These are phyloP conservation scores for Smittium mucronatum DNA, from an alignment of 371 early-diverging fungal genomes.

Conservation along the genomic window DNA sequence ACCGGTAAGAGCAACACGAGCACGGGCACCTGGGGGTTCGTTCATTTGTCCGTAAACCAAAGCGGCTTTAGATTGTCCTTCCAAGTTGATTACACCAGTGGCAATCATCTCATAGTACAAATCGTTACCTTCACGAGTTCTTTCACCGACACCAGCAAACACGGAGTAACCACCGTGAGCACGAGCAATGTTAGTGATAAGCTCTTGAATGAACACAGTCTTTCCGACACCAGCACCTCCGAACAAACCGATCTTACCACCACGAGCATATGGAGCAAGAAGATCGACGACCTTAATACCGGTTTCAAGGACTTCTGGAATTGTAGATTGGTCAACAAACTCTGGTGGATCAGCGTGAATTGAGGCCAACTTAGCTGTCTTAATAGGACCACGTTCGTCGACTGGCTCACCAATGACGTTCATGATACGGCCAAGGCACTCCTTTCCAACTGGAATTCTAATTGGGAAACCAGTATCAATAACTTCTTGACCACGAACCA, in stretches of 20 bases:
- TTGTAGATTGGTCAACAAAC: slow-evolving; percentile 92
- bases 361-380: slow-evolving; percentile 67
- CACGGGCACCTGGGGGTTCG: slow-evolving; percentile 99
- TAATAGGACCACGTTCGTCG: slow-evolving; percentile 95
- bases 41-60: slow-evolving; percentile 98
- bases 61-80: slow-evolving; percentile 89
- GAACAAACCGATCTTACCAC: slow-evolving; percentile 97
- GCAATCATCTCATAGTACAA: slow-evolving; percentile 95
- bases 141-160: slow-evolving; percentile 94
- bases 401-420: slow-evolving; percentile 98
- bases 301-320: slow-evolving; percentile 91
- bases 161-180: slow-evolving; percentile 97
- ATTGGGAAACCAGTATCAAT: slow-evolving; percentile 91
- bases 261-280: slow-evolving; percentile 93
- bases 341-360: slow-evolving; percentile 91
- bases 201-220: slow-evolving; percentile 95
- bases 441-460: slow-evolving; percentile 86
- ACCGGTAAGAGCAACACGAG: slow-evolving; percentile 96
- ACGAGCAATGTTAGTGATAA: slow-evolving; percentile 97
- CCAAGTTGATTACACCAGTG: slow-evolving; percentile 89
- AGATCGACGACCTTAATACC: slow-evolving; percentile 98
- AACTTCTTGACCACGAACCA: slow-evolving; percentile 92
- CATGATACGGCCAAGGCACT: slow-evolving; percentile 93
- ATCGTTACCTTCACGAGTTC: slow-evolving; percentile 98
- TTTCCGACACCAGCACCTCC: slow-evolving; percentile 99